Conservation (phyloP, 495 filamentous ascomycete genomes). For the Aspergillus panamensis region DNA sequence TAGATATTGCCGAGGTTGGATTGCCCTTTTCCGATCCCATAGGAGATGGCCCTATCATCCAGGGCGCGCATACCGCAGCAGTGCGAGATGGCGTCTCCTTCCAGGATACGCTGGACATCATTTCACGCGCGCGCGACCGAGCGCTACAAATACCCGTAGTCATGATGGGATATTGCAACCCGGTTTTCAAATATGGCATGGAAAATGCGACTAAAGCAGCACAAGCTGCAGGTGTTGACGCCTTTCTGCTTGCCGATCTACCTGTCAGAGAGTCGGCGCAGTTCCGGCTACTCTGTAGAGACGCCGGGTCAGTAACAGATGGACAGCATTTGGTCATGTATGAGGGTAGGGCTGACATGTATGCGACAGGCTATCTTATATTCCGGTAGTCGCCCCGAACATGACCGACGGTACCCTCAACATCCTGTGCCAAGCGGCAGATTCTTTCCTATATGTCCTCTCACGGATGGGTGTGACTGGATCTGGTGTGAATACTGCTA, state of each 20-base stretch:
- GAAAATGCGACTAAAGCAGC: slow-evolving; percentile 62
- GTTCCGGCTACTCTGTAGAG: slow-evolving; percentile 71
- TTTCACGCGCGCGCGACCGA: slow-evolving; percentile 60
- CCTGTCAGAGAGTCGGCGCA: slow-evolving; percentile 83
- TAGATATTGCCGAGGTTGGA: slow-evolving; percentile 45
- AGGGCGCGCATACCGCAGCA: slow-evolving; percentile 73
- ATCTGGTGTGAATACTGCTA: slow-evolving; percentile 58
- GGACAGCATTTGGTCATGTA: neutral
- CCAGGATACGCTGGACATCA: slow-evolving; percentile 63
- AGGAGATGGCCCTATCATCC: slow-evolving; percentile 83
- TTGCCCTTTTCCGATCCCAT: slow-evolving; percentile 89
- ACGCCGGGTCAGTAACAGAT: slow-evolving; percentile 34
- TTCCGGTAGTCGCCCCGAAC: neutral
- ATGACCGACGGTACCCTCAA: neutral
- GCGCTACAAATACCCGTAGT: slow-evolving; percentile 72
- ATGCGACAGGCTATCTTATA: neutral
- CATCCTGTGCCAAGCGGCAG: neutral
- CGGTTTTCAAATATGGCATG: slow-evolving; percentile 77
- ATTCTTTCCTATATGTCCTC: slow-evolving; percentile 71
- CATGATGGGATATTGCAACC: slow-evolving; percentile 93
- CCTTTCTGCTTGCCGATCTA: slow-evolving; percentile 85
- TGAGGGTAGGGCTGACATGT: too few relatives aligned
- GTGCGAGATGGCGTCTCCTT: slow-evolving; percentile 76
- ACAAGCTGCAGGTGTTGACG: slow-evolving; percentile 68
- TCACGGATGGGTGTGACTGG: slow-evolving; percentile 88